phyloP scores from a whole-genome alignment of 208 protist species.

The Leishmania amazonensis region DNA sequence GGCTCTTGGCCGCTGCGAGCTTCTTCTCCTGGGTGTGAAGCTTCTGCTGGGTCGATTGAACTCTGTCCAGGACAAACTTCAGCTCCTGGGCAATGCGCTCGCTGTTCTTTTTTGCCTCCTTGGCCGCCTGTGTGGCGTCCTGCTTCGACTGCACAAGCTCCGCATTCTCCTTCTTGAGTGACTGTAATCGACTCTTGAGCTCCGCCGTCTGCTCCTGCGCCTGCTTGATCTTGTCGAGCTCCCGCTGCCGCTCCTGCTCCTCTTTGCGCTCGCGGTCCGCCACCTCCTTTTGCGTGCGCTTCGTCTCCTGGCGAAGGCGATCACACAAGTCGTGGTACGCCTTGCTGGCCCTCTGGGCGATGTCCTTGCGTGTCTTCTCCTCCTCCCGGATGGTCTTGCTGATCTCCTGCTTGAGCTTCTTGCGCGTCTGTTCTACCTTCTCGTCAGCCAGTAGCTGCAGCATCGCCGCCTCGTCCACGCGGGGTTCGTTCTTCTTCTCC shows the following conservation, averaged over 20 bases:
- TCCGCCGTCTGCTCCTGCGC: conserved; percentile 77
- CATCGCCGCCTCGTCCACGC: conserved; percentile 74
- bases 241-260: conserved; percentile 78
- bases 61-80: conserved; percentile 49
- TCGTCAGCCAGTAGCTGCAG: conserved; percentile 81
- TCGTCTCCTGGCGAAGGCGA: conserved; percentile 69
- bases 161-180: conserved; percentile 62
- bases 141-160: conserved; percentile 65
- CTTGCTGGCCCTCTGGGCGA: conserved; percentile 62
- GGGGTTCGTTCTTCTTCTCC: conserved; percentile 65
- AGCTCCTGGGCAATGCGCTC: conserved; percentile 66
- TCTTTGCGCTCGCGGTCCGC: conserved; percentile 77
- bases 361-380: conserved; percentile 85
- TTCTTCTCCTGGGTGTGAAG: conserved; percentile 68
- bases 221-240: conserved; percentile 77
- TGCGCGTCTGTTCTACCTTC: conserved; percentile 65
- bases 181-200: conserved; percentile 64
- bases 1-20: conserved; percentile 41
- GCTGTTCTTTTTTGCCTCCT: conserved; percentile 60
- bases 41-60: conserved; percentile 55
- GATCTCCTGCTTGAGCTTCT: conserved; percentile 85
- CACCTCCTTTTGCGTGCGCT: conserved; percentile 73
- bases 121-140: conserved; percentile 55
- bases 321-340: conserved; percentile 76
- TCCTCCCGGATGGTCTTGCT: conserved; percentile 79